Evolutionary conservation across 2,329 filamentous ascomycete species (phyloP).

Genomic region (Talaromyces sp.): DNA sequence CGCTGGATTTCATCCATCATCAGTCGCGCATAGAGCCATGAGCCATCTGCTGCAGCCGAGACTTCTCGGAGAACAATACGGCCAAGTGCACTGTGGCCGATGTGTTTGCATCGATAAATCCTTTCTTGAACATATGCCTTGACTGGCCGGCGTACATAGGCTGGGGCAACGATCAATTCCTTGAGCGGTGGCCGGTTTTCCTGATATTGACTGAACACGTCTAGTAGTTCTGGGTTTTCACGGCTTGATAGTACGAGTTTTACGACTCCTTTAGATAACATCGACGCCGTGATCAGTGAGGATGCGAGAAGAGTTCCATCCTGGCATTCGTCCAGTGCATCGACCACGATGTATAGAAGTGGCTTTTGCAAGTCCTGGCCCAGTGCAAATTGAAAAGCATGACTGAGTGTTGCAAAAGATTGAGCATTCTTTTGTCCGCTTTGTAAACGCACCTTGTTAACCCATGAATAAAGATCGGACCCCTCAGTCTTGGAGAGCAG

Average conservation of each 20-base stretch:
- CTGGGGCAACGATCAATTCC: background rate
- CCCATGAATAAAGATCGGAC: background rate
- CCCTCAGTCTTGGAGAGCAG: background rate
- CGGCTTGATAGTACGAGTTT: slow-evolving; percentile 5
- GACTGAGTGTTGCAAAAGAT: background rate
- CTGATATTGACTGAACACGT: background rate
- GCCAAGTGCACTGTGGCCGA: background rate
- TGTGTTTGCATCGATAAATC: background rate
- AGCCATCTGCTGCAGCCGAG: background rate
- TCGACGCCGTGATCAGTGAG: background rate
- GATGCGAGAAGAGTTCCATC: background rate
- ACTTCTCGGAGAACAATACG: background rate
- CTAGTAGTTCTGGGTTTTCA: background rate
- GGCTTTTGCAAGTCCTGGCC: background rate
- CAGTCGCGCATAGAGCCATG: slow-evolving; percentile 4
- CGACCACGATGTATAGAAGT: slow-evolving; percentile 1
- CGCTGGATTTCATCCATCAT: slow-evolving; percentile 7
- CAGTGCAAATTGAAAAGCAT: background rate
- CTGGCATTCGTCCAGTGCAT: slow-evolving; percentile 5
- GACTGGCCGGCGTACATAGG: background rate
- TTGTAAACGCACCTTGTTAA: slow-evolving; percentile 2
- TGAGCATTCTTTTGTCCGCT: background rate
- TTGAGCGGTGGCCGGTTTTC: background rate
- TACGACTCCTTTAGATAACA: background rate
- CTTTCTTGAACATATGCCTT: background rate